Percentiles rank a stretch among this genome's conserved stretches.
These are phyloP conservation scores for Tephrocybe sp. DNA, from an alignment of 768 basidiomycete species.

Conservation along the genomic window DNA sequence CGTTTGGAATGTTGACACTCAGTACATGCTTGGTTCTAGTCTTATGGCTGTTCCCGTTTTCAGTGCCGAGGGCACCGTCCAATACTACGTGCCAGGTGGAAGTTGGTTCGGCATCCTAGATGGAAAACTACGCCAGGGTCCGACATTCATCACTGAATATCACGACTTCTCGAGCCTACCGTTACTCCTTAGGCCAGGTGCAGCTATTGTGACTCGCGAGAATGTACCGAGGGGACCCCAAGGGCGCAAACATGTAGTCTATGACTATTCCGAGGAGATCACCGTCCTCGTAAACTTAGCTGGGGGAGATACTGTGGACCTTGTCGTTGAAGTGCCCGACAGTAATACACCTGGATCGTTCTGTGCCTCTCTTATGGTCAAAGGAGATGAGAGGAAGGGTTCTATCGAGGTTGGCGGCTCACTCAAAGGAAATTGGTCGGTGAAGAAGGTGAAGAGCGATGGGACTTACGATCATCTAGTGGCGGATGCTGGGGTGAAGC, in stretches of 20 bases:
- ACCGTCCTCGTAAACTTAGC: conserved; percentile 19
- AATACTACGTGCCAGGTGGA: conserved; percentile 31
- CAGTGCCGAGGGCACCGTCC: conserved; percentile 24
- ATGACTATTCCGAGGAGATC: conserved; percentile 22
- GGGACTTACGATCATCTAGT: neutral
- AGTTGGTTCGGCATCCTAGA: conserved; percentile 31
- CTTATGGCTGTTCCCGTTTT: conserved; percentile 33
- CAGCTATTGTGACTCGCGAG: conserved; percentile 23
- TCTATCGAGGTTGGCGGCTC: conserved; percentile 14
- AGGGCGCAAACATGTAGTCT: conserved; percentile 16
- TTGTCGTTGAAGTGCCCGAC: conserved; percentile 18
- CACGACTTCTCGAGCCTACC: conserved; percentile 30
- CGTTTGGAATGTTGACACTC: conserved; percentile 30
- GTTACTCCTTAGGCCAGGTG: conserved; percentile 27
- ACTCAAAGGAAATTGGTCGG: conserved; percentile 17
- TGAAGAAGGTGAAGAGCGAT: conserved; percentile 11
- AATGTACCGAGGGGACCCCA: conserved; percentile 11
- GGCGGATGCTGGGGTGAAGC: conserved; percentile 1
- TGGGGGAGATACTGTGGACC: conserved; percentile 5
- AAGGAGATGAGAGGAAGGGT: conserved; percentile 8
- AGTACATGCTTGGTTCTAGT: conserved; percentile 32
- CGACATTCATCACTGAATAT: conserved; percentile 24
- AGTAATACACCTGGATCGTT: conserved; percentile 16
- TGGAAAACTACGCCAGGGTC: conserved; percentile 26
- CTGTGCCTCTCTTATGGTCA: conserved; percentile 14